phyloP scores from a whole-genome alignment of 225 moss, liverwort and hornwort genomes.

The Ulota crispa region DNA sequence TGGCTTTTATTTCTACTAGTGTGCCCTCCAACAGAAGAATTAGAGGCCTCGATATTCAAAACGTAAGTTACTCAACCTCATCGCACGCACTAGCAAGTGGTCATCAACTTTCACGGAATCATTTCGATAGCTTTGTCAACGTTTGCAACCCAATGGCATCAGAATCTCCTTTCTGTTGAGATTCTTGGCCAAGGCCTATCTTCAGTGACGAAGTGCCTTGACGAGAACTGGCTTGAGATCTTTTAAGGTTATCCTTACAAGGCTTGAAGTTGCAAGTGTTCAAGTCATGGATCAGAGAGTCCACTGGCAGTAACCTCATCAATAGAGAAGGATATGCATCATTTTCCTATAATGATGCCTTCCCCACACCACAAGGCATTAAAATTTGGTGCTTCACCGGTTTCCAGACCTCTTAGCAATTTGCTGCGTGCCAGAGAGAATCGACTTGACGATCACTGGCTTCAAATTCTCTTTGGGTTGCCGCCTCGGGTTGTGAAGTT shows the following conservation, averaged over 20 bases:
- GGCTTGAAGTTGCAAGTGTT: neutral
- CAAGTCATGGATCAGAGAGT: neutral
- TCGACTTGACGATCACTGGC: neutral
- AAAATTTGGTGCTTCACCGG: neutral
- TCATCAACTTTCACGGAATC: neutral
- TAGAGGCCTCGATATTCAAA: neutral
- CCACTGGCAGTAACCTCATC: neutral
- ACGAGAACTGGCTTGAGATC: constrained; percentile 7
- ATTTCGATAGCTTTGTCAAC: neutral
- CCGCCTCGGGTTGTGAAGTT: neutral
- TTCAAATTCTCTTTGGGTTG: neutral
- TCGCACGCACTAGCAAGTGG: no score
- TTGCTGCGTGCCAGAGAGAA: neutral
- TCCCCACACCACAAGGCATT: neutral
- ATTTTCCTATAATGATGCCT: neutral
- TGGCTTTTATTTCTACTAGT: neutral
- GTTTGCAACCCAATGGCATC: constrained; percentile 2
- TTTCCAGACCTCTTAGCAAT: constrained; percentile 16
- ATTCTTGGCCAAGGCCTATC: neutral
- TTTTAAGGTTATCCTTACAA: neutral
- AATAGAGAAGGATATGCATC: neutral
- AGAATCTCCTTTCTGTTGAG: neutral
- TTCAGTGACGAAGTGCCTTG: neutral
- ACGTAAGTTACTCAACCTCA: no score
- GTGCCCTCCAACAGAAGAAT: neutral